phyloP scores from a whole-genome alignment of 768 basidiomycete genomes.

The Tylopilus sp. region DNA sequence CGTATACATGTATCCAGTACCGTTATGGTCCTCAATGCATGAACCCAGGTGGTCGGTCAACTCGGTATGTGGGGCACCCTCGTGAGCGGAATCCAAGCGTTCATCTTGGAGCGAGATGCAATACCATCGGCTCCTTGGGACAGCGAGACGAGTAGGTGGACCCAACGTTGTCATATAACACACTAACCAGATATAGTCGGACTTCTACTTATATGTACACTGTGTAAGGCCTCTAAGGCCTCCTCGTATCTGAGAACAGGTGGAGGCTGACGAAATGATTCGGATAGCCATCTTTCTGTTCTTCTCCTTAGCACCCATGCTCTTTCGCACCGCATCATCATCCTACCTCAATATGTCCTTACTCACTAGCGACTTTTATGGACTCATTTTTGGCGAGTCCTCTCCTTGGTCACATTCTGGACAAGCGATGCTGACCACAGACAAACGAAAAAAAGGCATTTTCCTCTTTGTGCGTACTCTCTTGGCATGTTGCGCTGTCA shows the following conservation, averaged over 20 bases:
- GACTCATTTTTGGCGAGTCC: slow-evolving; percentile 61
- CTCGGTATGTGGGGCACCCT: slow-evolving; percentile 80
- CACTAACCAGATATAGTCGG: slow-evolving; percentile 41
- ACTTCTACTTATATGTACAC: slow-evolving; percentile 44
- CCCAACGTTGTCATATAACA: slow-evolving; percentile 27
- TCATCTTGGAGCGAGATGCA: slow-evolving; percentile 61
- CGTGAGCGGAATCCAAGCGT: slow-evolving; percentile 73
- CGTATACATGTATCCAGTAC: not conserved
- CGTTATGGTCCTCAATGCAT: not conserved
- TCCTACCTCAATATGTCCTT: slow-evolving; percentile 82
- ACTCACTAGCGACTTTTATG: slow-evolving; percentile 87
- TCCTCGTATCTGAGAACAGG: not conserved
- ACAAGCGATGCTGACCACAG: not conserved
- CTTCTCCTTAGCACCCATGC: slow-evolving; percentile 77
- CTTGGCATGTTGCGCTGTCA: too few species aligned
- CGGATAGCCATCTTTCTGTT: slow-evolving; percentile 74
- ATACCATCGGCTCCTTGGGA: slow-evolving; percentile 69
- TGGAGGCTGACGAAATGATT: slow-evolving; percentile 1
- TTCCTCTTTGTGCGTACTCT: slow-evolving; percentile 47
- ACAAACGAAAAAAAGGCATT: slow-evolving; percentile 37
- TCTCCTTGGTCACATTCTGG: not conserved
- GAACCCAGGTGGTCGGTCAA: slow-evolving; percentile 67
- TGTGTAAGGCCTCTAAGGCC: slow-evolving; percentile 27
- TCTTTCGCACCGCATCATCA: slow-evolving; percentile 82
- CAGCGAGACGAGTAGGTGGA: slow-evolving; percentile 55